Percentiles rank a stretch among this genome's conserved stretches.
phyloP scores from a whole-genome alignment of 352 stramenopile species.

The Elongisporangium prolatum region DNA sequence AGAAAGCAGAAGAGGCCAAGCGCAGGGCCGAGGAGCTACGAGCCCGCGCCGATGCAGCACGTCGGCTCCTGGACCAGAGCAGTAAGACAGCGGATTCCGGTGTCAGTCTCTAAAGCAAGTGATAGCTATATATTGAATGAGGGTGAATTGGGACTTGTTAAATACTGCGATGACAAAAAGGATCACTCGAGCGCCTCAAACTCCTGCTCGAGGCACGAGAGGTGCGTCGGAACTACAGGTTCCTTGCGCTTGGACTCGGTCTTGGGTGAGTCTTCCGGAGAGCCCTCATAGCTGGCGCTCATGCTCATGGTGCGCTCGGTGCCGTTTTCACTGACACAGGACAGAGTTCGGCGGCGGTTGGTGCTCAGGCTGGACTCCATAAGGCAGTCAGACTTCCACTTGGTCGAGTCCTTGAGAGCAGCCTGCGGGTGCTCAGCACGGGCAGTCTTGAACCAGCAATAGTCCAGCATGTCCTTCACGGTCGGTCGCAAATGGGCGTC shows the following conservation, averaged over 20 bases:
- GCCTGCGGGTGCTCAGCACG: constrained; percentile 7
- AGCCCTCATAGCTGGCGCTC: constrained; percentile 43
- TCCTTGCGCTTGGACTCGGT: constrained; percentile 14
- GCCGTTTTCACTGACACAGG: constrained; percentile 26
- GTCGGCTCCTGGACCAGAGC: constrained; percentile 18
- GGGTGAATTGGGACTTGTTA: neutral
- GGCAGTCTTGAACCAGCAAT: constrained; percentile 46
- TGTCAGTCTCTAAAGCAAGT: neutral
- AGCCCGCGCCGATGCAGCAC: constrained; percentile 44
- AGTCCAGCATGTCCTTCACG: constrained; percentile 51
- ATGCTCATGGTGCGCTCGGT: constrained; percentile 56
- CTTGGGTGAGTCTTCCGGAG: constrained; percentile 4
- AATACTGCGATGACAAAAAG: neutral
- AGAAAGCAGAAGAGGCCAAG: constrained; percentile 47
- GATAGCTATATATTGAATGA: neutral
- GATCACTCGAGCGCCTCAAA: constrained; percentile 18
- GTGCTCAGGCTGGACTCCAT: constrained; percentile 4
- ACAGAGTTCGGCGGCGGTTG: constrained; percentile 34
- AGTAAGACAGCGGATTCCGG: neutral
- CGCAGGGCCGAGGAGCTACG: constrained; percentile 54
- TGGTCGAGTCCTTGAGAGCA: constrained; percentile 1
- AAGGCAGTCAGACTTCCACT: constrained; percentile 2
- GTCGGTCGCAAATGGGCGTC: constrained; percentile 58
- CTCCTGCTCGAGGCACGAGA: constrained; percentile 43
- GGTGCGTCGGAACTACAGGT: constrained; percentile 12